Conservation (phyloP, 768 basidiomycete genomes). For the Sporobolomyces pararoseus region DNA sequence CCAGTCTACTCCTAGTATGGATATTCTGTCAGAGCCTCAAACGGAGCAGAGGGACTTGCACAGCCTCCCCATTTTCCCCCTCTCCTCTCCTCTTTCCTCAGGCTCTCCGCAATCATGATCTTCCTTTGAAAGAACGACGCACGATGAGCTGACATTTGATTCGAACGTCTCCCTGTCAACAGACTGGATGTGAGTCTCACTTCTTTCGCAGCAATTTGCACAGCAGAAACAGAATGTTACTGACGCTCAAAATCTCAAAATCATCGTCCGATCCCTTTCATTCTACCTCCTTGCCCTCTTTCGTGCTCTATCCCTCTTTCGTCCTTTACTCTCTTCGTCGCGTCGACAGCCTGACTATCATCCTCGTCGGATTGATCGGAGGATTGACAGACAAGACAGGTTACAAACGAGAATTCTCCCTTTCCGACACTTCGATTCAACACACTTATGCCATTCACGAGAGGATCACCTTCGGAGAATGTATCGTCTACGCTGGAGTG, state of each 20-base stretch:
- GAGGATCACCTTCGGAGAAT: slow-evolving; percentile 23
- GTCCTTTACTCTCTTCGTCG: background rate
- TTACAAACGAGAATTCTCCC: slow-evolving; percentile 71
- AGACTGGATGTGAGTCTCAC: slow-evolving; percentile 34
- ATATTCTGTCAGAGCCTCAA: too few species aligned
- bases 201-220: too few species aligned
- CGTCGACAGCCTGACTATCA: slow-evolving; percentile 14
- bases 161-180: background rate
- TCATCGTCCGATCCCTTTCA: too few species aligned
- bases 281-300: background rate
- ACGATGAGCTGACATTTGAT: background rate
- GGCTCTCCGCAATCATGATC: too few species aligned
- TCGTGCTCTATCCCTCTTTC: background rate
- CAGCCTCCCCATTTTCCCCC: background rate
- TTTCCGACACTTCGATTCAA: slow-evolving; percentile 64
- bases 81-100: background rate
- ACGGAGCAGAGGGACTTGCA: too few species aligned
- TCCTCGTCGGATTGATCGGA: slow-evolving; percentile 30
- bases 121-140: too few species aligned
- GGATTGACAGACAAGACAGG: slow-evolving; percentile 29
- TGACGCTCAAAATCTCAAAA: too few species aligned
- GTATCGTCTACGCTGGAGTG: slow-evolving; percentile 44
- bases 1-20: too few species aligned
- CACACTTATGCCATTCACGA: slow-evolving; percentile 35
- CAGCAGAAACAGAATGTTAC: too few species aligned